These are phyloP conservation scores for Gossypium rotundifolium DNA, from an alignment of 345 rosid genomes.

Conservation along the genomic window DNA sequence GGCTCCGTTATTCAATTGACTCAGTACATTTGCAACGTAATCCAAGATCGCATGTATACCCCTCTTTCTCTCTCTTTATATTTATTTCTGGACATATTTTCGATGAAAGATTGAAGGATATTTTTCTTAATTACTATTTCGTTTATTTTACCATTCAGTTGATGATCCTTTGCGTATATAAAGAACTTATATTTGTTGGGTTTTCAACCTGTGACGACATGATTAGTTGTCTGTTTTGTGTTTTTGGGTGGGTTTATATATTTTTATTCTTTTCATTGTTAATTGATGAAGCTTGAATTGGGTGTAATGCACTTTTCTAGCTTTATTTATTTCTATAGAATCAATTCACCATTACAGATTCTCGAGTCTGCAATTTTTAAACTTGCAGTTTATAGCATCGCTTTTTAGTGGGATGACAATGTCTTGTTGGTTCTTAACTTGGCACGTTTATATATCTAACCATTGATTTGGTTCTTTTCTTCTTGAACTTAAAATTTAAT, in stretches of 20 bases:
- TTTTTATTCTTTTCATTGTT: background rate
- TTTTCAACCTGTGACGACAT: background rate
- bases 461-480: background rate
- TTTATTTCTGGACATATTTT: background rate
- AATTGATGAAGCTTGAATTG: background rate
- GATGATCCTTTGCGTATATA: background rate
- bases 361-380: background rate
- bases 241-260: background rate
- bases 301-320: background rate
- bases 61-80: background rate
- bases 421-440: background rate
- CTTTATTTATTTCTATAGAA: background rate
- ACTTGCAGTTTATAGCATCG: background rate
- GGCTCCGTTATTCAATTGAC: conserved; percentile 58
- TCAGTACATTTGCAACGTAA: conserved; percentile 46
- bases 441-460: background rate
- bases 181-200: background rate
- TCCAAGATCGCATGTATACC: conserved; percentile 62
- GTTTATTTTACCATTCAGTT: background rate
- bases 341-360: background rate
- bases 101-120: background rate
- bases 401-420: background rate
- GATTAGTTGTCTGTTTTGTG: background rate
- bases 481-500: background rate
- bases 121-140: background rate